Evolutionary conservation across 441 rosid species (phyloP), one percentile per base, ranked within the genome.

Genomic region (Eruca vesicaria): DNA sequence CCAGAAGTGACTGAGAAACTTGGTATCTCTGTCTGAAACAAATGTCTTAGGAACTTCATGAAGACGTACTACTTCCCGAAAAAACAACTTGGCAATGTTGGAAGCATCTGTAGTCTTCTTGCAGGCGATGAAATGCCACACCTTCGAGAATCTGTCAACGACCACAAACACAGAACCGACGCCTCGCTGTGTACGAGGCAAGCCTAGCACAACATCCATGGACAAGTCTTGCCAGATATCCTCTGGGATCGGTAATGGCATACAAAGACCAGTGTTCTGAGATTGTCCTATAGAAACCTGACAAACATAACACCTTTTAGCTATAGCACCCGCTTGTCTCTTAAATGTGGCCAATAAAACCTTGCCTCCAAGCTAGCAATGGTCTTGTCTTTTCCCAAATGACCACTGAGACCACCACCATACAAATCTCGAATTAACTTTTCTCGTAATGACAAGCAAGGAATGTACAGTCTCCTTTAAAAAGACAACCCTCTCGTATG

Each of bases 1-100:
- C 74, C 10, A 71, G 2, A 71, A 71, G 26, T 60, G 48, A n/a
- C 68, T 45, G 0, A 71, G 58, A 60, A 43, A 71, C 3, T 60
- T 71, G 0, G 60, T 62, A 0, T 71, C 59, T 2, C 68, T 60
- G 0, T 71, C 32, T 2, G 50, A 71, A 31, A 0, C 2, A 0
- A 71, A 61, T 1, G 68, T 43, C 4, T 18, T 70, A 16, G 56
- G 66, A 23, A 69, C 33, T 4, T 26, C 41, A 28, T 69, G 57
- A 7, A 38, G 41, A 1, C 41, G 19, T 10, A 69, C 57, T 0
- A 69, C 29, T 16, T 69, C 3, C 1, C n/a, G 5, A n/a, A 58
- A 69, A n/a, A 69, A 69, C 0, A 58, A 18, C 1, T 58, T 58
- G 19, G 63, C 33, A 2, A 57, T 58, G 35, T 58, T 58, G 6